Percentiles rank a stretch among this genome's conserved stretches.
Evolutionary conservation across 495 filamentous ascomycete genomes (phyloP).

Genomic region (Cercophora newfieldiana): DNA sequence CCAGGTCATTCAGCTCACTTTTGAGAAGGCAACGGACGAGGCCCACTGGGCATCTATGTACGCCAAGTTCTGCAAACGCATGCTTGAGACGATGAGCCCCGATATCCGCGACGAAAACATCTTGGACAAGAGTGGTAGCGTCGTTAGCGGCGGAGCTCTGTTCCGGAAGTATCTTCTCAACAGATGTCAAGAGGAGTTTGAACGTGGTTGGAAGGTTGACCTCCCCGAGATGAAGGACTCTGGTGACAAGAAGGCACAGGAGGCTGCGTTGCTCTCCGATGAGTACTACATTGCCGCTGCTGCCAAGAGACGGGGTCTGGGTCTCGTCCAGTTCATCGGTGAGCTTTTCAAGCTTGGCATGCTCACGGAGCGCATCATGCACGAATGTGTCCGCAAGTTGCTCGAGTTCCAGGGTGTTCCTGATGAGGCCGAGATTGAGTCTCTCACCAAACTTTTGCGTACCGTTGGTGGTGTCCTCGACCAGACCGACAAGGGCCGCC

Average conservation of each 20-base stretch:
- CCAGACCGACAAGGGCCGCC: constrained; percentile 71
- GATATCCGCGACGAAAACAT: constrained; percentile 96
- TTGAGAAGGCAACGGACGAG: constrained; percentile 98
- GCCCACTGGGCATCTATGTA: constrained; percentile 99
- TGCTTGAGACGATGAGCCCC: constrained; percentile 92
- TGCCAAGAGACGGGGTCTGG: constrained; percentile 93
- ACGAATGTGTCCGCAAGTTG: constrained; percentile 95
- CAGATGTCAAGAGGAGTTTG: constrained; percentile 98
- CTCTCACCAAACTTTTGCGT: constrained; percentile 83
- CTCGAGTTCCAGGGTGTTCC: constrained; percentile 92
- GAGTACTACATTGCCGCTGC: constrained; percentile 96
- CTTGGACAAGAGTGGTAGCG: constrained; percentile 76
- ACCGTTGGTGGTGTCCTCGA: constrained; percentile 90
- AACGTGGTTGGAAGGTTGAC: constrained; percentile 95
- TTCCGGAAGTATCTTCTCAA: constrained; percentile 99
- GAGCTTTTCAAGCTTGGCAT: constrained; percentile 98
- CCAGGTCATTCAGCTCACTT: constrained; percentile 97
- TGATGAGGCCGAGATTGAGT: constrained; percentile 95
- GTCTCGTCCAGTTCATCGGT: constrained; percentile 98
- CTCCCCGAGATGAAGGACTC: constrained; percentile 81
- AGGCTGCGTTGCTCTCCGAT: constrained; percentile 83
- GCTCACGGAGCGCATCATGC: constrained; percentile 99
- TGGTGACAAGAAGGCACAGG: constrained; percentile 63
- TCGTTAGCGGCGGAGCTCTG: constrained; percentile 86
- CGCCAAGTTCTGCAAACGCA: constrained; percentile 96